Base-by-base conservation (phyloP, 176 grass and related monocot genomes). In the Carex kokanica region DNA sequence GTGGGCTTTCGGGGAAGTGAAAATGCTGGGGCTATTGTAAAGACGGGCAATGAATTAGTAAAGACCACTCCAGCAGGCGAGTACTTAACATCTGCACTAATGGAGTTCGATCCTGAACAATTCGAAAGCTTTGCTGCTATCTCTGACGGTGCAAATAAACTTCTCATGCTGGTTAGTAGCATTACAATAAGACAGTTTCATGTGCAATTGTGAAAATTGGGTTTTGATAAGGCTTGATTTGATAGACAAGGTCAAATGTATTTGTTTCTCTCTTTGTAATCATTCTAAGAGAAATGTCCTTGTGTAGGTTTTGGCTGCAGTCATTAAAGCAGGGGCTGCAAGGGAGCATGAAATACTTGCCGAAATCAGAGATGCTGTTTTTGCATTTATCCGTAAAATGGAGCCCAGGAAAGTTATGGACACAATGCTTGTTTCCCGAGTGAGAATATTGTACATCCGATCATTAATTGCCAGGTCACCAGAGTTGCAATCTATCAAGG, bases 321-420 rank as follows among this genome's bases (percentile, higher is more conserved):
- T 98, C 81, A 93, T 98, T 84, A 98, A 98, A 85, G 96, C 96
- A 24, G 96, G 96, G 75, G 96, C 96, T 68, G 93, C 96, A 88
- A 88, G 96, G 79, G 96, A 98, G 87, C 96, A 98, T 78, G 96
- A 98, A 86, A 98, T 98, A 93, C 90, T 98, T 64, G 96, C 96
- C 49, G 96, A 98, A 86, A 98, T 98, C 68, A 90, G 89, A 60
- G 93, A 98, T 88, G 92, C 96, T 72, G 91, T 98, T 80, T 98
- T 95, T 81, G 90, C 91, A 83, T 95, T 98, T 62, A 98, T 98
- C 82, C 92, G 92, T 55, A 98, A 95, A 83, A 98, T 98, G 95
- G 95, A 98, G 89, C 91, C 92, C 77, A 95, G 88, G 86, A 98
- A 84, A 85, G 95, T 98, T 84, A 95, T 98, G 95, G 95, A 95